Evolutionary conservation across 225 moss, liverwort and hornwort genomes (phyloP).

Genomic region (Sphagnum contortum): DNA sequence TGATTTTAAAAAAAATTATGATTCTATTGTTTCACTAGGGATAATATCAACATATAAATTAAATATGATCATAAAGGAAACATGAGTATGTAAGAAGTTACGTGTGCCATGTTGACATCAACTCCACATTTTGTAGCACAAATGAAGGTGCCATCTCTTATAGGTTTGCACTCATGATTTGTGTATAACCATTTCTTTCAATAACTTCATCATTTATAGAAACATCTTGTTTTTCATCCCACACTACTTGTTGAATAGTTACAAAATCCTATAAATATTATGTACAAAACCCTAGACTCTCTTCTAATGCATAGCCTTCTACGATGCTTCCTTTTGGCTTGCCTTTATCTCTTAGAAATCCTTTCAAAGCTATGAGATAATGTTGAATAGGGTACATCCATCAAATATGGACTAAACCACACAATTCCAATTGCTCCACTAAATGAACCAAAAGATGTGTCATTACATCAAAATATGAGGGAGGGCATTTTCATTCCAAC

Average conservation of each 20-base stretch:
- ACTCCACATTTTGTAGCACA: background rate
- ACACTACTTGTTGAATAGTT: background rate
- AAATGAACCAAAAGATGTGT: constrained; percentile 1
- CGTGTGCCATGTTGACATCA: background rate
- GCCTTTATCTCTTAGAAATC: background rate
- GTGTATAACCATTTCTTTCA: background rate
- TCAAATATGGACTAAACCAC: background rate
- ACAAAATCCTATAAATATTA: background rate
- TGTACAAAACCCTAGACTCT: background rate
- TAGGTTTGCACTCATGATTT: background rate
- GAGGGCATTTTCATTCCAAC: background rate
- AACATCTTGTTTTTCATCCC: background rate
- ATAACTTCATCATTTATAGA: background rate
- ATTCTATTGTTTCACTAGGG: too few species aligned
- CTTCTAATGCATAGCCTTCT: background rate
- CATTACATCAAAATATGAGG: constrained; percentile 6
- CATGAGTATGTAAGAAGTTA: background rate
- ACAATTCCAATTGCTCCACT: background rate
- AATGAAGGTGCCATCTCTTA: background rate
- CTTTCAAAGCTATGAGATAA: background rate
- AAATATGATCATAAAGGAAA: background rate
- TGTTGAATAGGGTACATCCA: background rate
- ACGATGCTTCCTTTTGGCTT: background rate
- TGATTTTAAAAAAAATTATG: too few species aligned
- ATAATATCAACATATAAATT: background rate